A percentile compares a stretch with the other conserved stretches of the same genome.
phyloP scores from a whole-genome alignment of 345 rosid genomes.

The Aurinia saxatilis region DNA sequence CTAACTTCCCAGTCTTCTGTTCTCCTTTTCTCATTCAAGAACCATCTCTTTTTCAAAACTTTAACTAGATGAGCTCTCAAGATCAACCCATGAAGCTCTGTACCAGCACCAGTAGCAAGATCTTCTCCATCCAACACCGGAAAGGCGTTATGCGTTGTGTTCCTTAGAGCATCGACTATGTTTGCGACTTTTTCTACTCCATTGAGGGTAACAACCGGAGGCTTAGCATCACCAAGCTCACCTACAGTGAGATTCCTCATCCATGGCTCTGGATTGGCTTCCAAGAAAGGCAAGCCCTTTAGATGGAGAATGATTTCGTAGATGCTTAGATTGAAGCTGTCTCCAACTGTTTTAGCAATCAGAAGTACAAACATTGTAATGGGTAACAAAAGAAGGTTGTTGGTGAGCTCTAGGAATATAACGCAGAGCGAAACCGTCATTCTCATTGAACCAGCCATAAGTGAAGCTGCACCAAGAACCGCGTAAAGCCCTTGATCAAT shows the following conservation, averaged over 20 bases:
- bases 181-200: constrained; percentile 71
- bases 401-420: constrained; percentile 89
- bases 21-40: constrained; percentile 63
- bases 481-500: constrained; percentile 81
- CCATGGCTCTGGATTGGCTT: constrained; percentile 94
- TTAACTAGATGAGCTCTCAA: constrained; percentile 72
- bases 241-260: constrained; percentile 91
- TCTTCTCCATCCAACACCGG: constrained; percentile 53
- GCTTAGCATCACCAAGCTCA: constrained; percentile 71
- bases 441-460: constrained; percentile 96
- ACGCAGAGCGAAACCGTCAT: constrained; percentile 96
- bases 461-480: constrained; percentile 93
- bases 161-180: constrained; percentile 58
- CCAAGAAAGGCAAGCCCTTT: constrained; percentile 86
- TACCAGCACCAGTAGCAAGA: constrained; percentile 29
- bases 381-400: constrained; percentile 79
- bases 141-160: constrained; percentile 74
- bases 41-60: constrained; percentile 76
- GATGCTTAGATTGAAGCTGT: constrained; percentile 71
- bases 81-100: constrained; percentile 65
- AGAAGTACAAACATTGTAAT: constrained; percentile 83
- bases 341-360: constrained; percentile 87
- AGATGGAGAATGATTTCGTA: constrained; percentile 76
- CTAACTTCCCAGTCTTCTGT: constrained; percentile 80
- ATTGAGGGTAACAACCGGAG: constrained; percentile 49